Base-by-base conservation (phyloP, 768 basidiomycete genomes). In the Trametes villosa region DNA sequence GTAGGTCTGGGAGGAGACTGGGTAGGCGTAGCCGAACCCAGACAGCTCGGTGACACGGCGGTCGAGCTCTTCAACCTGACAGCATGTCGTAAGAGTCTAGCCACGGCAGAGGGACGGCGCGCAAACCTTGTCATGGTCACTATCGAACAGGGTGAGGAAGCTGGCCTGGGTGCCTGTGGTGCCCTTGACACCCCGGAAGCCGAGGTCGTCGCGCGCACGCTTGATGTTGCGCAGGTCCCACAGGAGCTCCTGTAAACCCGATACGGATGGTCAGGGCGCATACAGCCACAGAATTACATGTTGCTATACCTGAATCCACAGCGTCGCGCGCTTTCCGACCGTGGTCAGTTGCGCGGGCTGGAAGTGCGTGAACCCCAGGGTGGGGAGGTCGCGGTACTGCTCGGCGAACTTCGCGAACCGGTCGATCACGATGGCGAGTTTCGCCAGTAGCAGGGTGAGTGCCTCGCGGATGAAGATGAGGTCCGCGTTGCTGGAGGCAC, bases 101-200 rank as follows among this genome's bases (percentile, higher is more conserved):
- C 17, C 18, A 22, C 24, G 18, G 9, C 20, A 24, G 20, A 15
- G 34, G 38, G 33, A 51, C n/a, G 34, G 12, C 34, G 20, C n/a
- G 20, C 30, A 15, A 42, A 88, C 91, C 81, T 98, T 98, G 63
- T 86, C 86, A 73, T 99, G 96, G 72, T 98, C 89, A 0, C 96
- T 96, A 61, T 98, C 91, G 69, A 99, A 98, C 31, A 99, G 79
- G 0, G 94, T 80, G 56, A 98, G 79, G 80, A 98, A 99, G 66
- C 92, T 94, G 4, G 93, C 97, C 74, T 98, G 97, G 0, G 97
- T 98, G 9, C 97, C 97, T 0, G 97, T 99, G 0, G 97, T 98
- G n/a, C 97, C 97, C 76, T 99, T 99, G 52, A 96, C 97, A 46
- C 97, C 97, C 55, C 97, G 86, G 81, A 99, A 98, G 4, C 97